Base-by-base conservation (phyloP, 805 yeast species). In the Cyberlindnera veronae region DNA sequence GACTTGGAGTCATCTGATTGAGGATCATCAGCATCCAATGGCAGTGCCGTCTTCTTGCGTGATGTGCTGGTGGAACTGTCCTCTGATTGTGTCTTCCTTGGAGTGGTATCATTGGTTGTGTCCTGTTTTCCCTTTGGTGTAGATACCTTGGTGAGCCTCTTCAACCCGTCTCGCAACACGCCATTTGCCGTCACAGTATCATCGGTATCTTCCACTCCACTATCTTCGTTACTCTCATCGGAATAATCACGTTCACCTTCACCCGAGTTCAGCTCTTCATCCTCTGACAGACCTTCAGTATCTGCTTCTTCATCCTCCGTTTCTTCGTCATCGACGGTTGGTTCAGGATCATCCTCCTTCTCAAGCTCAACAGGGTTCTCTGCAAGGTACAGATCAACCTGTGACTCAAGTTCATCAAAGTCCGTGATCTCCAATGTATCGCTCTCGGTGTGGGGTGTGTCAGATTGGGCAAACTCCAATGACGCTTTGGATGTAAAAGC, bases 321-420 rank as follows among this genome's bases (percentile, higher is more conserved):
- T n/a, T 27, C 37, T 19, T 17, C 29, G 14, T 32, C 35, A 5
- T 17, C 23, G 12, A n/a, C 26, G 18, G 8, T 32, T n/a, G 13
- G 4, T 15, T 17, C 30, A 13, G 26, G 5, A 6, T 32, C 26
- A 22, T 32, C 36, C 13, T 32, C 18, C 14, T 26, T 27, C 31
- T 39, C 47, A 23, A 38, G 42, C 8, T 19, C 36, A 13, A 21
- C 21, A 4, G 44, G 47, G 22, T 42, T 21, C 4, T 42, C 32
- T 6, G 21, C 4, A 12, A 39, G 47, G 23, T 43, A 36, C 11
- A 11, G 13, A 12, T 24, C 34, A 20, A 38, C 38, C 29, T 41
- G 33, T 10, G 28, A 7, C 18, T 41, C 41, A 17, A 41, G 41
- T 1, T 24, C 18, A 29, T 40, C 44, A 21, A 44, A 44, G 15